Base-by-base conservation (phyloP, 1,284 basidiomycete species). In the Malassezia dermatis region DNA sequence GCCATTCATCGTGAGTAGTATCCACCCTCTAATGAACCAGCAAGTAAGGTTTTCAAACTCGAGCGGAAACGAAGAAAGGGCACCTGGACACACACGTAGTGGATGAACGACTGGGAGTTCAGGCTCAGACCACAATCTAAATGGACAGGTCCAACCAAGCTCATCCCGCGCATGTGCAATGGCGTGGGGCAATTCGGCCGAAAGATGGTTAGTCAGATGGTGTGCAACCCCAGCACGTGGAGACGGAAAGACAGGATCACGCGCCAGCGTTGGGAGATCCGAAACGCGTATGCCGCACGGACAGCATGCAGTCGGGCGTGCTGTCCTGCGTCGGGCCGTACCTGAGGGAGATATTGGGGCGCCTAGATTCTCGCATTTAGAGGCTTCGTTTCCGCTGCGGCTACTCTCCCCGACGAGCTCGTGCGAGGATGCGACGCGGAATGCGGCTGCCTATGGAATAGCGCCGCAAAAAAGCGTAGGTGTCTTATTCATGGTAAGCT, bases 401-500 rank as follows among this genome's bases (percentile, higher is more conserved):
- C 48, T 54, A 10, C 40, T 54, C 4, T 31, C 52, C 10, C 52
- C 53, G 4, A 26, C 24, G 10, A 39, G 39, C 11, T 27, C 53
- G 4, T 17, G 32, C 17, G 17, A 21, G 5, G 48, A 50, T 42
- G 56, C 53, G 5, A 56, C 53, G 5, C 3, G 8, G 23, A 35
- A 26, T 24, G 51, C 53, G 7, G 53, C 53, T 4, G 31, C 13
- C 15, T 49, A 46, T 39, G 41, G 19, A n/a, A 42, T 11, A 2
- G 32, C 31, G 12, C 51, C 45, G 28, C 21, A 21, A 11, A 74
- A 65, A 27, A 61, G 77, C 19, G 79, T 89, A 13, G 84, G 82
- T 6, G 78, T 86, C 44, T 82, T 84, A 19, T 96, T 95, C 69
- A 78, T 89, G 26, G 77, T 95, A 49, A 84, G 83, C 21, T 96